Evolutionary conservation across 768 basidiomycete genomes (phyloP), one percentile per base, ranked within the genome.

Genomic region (Macrolepiota fuliginosa): DNA sequence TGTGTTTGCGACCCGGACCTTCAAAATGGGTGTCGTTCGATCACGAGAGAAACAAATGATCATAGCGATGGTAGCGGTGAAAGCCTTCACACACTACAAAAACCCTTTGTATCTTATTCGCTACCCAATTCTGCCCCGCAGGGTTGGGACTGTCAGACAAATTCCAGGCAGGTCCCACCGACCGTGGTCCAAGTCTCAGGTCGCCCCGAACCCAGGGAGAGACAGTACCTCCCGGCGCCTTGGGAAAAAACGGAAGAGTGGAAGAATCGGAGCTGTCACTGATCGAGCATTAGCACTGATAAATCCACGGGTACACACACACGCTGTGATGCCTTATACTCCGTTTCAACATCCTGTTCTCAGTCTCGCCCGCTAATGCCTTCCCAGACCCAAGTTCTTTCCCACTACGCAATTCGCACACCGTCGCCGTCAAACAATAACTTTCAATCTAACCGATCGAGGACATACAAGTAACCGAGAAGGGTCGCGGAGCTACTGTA

Each of bases 121-220:
- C 22, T 49, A 5, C 24, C 22, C 19, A 11, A 1, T 15, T 11
- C 47, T 15, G 25, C 24, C 12, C 25, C 5, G 47, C 47, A 24
- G 22, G 25, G 47, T 24, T 9, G 47, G 22, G 25, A 45, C 17
- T 45, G 42, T 45, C 53, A 12, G 36, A 24, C 22, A 54, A 22
- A 52, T 32, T 32, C 29, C 29, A 32, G 29, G 29, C 29, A 32
- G 29, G 29, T 39, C 24, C n/a, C 53, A 54, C n/a, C 53, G 35
- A 37, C 12, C 53, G 4, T 19, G 29, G 24, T 35, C 40, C 36
- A 7, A 15, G 47, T 49, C 53, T 22, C 24, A 54, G 53, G 25
- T 39, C 54, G 54, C 7, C 39, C 54, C 54, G 54, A 56, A 56
- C 54, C 54, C 54, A 56, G 42, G 54, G 54, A 5, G 22, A 25